Evolutionary conservation across 352 stramenopile species (phyloP).

Genomic region (Phytophthora tentaculata): DNA sequence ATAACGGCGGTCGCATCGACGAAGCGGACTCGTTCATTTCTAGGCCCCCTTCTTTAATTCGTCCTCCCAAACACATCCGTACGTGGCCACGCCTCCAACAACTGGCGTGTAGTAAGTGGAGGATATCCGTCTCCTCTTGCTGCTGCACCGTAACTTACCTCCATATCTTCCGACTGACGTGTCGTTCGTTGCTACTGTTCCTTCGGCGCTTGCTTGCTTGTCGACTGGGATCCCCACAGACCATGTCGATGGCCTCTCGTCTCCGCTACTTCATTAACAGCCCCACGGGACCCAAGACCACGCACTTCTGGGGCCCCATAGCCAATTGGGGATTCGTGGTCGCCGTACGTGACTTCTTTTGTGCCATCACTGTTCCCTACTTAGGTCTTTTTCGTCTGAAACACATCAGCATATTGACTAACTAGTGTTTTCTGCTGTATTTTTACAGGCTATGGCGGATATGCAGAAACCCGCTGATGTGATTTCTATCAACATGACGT

Average conservation of each 20-base stretch:
- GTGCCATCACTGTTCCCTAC: neutral
- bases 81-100: neutral
- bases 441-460: slow-evolving; percentile 73
- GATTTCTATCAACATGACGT: slow-evolving; percentile 91
- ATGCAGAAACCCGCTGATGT: slow-evolving; percentile 85
- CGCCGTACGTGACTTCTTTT: slow-evolving; percentile 50
- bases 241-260: slow-evolving; percentile 44
- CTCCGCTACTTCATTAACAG: slow-evolving; percentile 80
- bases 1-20: slow-evolving; percentile 16
- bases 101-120: neutral
- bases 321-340: slow-evolving; percentile 91
- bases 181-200: slow-evolving; percentile 9
- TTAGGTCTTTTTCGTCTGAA: neutral
- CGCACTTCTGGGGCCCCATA: slow-evolving; percentile 89
- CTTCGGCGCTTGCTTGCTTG: neutral
- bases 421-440: slow-evolving; percentile 9
- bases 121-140: neutral
- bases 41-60: slow-evolving; percentile 1
- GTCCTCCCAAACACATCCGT: slow-evolving; percentile 4
- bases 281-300: slow-evolving; percentile 86
- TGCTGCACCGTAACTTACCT: neutral
- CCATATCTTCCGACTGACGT: slow-evolving; percentile 21
- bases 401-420: neutral
- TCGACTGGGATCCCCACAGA: slow-evolving; percentile 5
- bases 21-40: slow-evolving; percentile 5